Evolutionary conservation across 2,329 filamentous ascomycete species (phyloP).

Genomic region (Epichloe aotearoae): DNA sequence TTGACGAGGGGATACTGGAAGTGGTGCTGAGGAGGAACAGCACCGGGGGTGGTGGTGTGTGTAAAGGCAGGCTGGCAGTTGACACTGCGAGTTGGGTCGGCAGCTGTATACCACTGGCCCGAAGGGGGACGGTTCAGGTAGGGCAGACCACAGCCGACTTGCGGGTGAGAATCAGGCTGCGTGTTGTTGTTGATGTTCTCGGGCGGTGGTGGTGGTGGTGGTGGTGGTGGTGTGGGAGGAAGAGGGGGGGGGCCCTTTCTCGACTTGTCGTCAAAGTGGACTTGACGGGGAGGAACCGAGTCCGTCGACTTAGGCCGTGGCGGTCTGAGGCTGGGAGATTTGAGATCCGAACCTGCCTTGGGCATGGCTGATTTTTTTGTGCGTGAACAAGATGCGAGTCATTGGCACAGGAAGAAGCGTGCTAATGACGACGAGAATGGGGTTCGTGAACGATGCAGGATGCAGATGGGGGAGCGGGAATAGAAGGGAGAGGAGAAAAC

Average conservation of each 20-base stretch:
- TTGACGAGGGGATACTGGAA: conserved; percentile 6
- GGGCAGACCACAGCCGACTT: conserved; percentile 10
- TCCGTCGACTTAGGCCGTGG: conserved; percentile 15
- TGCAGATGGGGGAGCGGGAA: background rate
- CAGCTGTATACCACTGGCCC: conserved; percentile 21
- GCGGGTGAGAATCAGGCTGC: conserved; percentile 5
- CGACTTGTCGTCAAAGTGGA: conserved; percentile 15
- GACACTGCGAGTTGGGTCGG: conserved; percentile 20
- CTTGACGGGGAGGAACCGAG: conserved; percentile 18
- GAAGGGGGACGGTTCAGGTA: conserved; percentile 9
- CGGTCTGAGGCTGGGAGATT: conserved; percentile 17
- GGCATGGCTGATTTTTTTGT: conserved; percentile 12
- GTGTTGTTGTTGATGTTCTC: background rate
- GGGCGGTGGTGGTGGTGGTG: background rate
- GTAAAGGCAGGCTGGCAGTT: conserved; percentile 4
- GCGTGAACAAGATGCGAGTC: background rate
- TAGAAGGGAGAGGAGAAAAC: background rate
- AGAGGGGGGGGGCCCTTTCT: background rate
- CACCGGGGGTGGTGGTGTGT: background rate
- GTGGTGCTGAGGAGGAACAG: background rate
- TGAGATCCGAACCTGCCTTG: conserved; percentile 13
- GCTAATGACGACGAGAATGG: background rate
- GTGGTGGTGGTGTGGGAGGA: background rate
- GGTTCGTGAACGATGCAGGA: background rate
- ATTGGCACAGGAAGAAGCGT: background rate